A percentile compares a stretch with the other conserved stretches of the same genome.
These are phyloP conservation scores for Myriosclerotinia duriaeana DNA, from an alignment of 2,329 filamentous ascomycete species.

Conservation along the genomic window DNA sequence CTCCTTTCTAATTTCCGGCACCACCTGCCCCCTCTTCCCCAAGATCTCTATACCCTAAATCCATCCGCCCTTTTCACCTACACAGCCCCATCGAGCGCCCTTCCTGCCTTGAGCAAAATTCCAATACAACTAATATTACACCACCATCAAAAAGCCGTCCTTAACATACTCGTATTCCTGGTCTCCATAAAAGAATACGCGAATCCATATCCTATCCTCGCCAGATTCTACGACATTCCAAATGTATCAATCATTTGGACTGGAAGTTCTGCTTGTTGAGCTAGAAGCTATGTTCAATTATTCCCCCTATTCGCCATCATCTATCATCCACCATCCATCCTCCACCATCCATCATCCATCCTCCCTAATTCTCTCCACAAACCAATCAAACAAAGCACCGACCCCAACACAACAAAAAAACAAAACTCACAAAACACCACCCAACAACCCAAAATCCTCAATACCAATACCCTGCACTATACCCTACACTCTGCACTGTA, in stretches of 20 bases:
- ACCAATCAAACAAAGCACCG: neutral
- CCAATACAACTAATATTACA: neutral
- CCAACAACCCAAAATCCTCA: neutral
- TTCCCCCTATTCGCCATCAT: neutral
- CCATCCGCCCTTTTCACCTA: no score
- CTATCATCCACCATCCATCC: no score
- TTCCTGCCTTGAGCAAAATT: neutral
- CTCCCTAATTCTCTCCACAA: no score
- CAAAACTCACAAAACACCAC: neutral
- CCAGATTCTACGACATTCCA: neutral
- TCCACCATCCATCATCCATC: no score
- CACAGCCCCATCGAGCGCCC: neutral
- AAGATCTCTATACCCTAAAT: no score
- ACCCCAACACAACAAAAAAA: neutral
- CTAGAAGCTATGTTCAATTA: neutral
- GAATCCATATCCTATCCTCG: neutral
- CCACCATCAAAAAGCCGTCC: neutral
- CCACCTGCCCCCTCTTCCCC: no score
- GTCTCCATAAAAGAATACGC: slow-evolving; percentile 5
- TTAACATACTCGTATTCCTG: neutral
- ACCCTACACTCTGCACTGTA: neutral
- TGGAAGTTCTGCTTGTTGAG: neutral
- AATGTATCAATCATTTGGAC: neutral
- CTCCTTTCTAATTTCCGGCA: neutral
- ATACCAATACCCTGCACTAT: neutral